phyloP scores from a whole-genome alignment of 2,329 filamentous ascomycete genomes.

The Chaetomiaceae sp. region DNA sequence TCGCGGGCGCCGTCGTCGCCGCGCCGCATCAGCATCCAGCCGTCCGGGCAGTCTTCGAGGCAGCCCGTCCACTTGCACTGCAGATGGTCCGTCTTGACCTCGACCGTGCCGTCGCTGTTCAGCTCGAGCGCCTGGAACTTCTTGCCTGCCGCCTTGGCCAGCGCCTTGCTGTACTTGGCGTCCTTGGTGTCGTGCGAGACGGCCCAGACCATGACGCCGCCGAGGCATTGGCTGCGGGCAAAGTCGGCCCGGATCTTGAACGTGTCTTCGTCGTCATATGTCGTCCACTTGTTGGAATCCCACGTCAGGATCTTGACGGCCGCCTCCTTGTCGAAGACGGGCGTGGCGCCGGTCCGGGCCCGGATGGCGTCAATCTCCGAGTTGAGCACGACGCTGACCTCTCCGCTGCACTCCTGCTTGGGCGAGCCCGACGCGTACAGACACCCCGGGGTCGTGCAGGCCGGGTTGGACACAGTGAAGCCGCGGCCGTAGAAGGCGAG shows the following conservation, averaged over 20 bases:
- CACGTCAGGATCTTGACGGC: neutral
- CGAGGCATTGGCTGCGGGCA: neutral
- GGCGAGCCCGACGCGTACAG: neutral
- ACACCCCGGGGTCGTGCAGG: neutral
- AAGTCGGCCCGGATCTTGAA: neutral
- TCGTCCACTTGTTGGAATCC: neutral
- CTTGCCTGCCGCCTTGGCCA: too few relatives aligned
- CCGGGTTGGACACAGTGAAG: neutral
- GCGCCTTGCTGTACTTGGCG: neutral
- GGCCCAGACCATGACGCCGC: conserved; percentile 1
- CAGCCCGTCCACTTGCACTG: too few relatives aligned
- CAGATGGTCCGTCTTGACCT: too few relatives aligned
- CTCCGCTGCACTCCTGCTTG: neutral
- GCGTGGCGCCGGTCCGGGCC: neutral
- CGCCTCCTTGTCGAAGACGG: neutral
- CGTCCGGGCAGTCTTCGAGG: too few relatives aligned
- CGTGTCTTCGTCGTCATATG: neutral
- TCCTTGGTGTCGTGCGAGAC: neutral
- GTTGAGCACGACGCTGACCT: neutral
- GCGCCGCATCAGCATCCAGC: too few relatives aligned
- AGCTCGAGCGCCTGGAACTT: too few relatives aligned
- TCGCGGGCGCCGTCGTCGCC: too few relatives aligned
- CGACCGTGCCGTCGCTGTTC: too few relatives aligned
- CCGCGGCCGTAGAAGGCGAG: neutral
- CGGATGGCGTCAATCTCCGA: neutral